A percentile compares a stretch with the other conserved stretches of the same genome.
These are phyloP conservation scores for Coffea eugenioides DNA, from an alignment of 257 asterid species.

Conservation along the genomic window DNA sequence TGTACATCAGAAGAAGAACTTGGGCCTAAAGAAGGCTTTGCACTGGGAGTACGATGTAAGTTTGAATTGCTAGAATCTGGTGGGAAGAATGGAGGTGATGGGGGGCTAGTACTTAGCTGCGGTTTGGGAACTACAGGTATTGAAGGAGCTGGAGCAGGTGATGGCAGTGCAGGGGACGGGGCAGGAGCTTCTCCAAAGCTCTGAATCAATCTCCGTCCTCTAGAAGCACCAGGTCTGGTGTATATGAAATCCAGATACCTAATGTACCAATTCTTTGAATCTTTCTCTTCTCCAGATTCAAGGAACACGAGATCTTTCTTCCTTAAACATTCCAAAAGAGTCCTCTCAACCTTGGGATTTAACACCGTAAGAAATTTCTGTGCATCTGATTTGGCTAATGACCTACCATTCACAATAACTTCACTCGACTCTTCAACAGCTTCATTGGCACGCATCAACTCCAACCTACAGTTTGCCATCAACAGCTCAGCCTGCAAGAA, in stretches of 20 bases:
- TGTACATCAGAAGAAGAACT: constrained; percentile 27
- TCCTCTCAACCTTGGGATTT: constrained; percentile 49
- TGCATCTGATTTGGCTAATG: constrained; percentile 27
- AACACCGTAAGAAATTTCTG: constrained; percentile 23
- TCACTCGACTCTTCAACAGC: constrained; percentile 29
- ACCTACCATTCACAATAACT: constrained; percentile 22
- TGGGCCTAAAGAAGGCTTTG: constrained; percentile 22
- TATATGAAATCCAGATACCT: constrained; percentile 39
- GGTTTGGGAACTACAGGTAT: constrained; percentile 26
- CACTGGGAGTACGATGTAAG: constrained; percentile 32
- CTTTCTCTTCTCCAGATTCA: constrained; percentile 40
- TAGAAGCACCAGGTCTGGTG: constrained; percentile 35
- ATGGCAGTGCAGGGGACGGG: constrained; percentile 40
- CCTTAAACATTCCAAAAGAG: constrained; percentile 53
- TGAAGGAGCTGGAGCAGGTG: constrained; percentile 55
- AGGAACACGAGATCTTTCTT: constrained; percentile 35
- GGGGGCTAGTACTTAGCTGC: constrained; percentile 41
- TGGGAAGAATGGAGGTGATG: constrained; percentile 47
- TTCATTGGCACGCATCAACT: constrained; percentile 45
- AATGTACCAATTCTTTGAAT: constrained; percentile 38
- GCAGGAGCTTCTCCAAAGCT: constrained; percentile 51
- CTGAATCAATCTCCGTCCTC: constrained; percentile 52
- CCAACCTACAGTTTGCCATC: constrained; percentile 50
- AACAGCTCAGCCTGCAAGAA: constrained; percentile 67
- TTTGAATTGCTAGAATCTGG: constrained; percentile 26